phyloP scores from a whole-genome alignment of 202 grass and related monocot genomes.

The Brachypodium distachyon region DNA sequence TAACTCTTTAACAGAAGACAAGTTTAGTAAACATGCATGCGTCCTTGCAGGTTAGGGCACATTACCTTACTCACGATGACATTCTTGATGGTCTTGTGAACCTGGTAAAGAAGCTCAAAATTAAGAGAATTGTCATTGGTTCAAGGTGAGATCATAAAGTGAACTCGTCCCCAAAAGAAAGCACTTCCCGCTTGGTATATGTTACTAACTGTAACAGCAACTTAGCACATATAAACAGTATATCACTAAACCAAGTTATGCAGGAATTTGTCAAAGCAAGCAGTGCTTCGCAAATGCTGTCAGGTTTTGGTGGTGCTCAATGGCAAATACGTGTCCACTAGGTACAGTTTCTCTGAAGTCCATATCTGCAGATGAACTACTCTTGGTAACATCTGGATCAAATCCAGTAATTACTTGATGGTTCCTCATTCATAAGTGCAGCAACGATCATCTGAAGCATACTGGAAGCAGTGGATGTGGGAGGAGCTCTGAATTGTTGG shows the following conservation, averaged over 20 bases:
- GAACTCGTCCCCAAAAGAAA: not conserved
- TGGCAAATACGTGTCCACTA: conserved; percentile 43
- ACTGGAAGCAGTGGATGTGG: conserved; percentile 22
- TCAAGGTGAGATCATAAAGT: conserved; percentile 38
- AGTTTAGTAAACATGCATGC: conserved; percentile 9
- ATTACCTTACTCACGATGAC: conserved; percentile 30
- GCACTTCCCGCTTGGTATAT: not conserved
- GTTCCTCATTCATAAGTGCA: conserved; percentile 21
- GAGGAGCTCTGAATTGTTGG: conserved; percentile 22
- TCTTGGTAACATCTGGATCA: not conserved
- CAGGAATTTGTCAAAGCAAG: conserved; percentile 43
- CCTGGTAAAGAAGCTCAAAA: conserved; percentile 38
- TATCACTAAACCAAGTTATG: conserved; percentile 12
- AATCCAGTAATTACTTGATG: conserved; percentile 17
- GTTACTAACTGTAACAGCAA: not conserved
- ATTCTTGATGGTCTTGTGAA: conserved; percentile 38
- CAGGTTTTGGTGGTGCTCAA: conserved; percentile 41
- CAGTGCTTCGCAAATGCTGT: conserved; percentile 18
- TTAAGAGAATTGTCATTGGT: conserved; percentile 43
- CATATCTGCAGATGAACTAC: conserved; percentile 1
- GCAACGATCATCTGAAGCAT: conserved; percentile 25
- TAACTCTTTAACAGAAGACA: not conserved
- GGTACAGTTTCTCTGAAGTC: conserved; percentile 19
- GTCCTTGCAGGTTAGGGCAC: conserved; percentile 28
- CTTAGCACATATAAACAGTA: not conserved